Evolutionary conservation across 164 flowering plant genomes (phyloP).

Genomic region (Liquidambar formosana): DNA sequence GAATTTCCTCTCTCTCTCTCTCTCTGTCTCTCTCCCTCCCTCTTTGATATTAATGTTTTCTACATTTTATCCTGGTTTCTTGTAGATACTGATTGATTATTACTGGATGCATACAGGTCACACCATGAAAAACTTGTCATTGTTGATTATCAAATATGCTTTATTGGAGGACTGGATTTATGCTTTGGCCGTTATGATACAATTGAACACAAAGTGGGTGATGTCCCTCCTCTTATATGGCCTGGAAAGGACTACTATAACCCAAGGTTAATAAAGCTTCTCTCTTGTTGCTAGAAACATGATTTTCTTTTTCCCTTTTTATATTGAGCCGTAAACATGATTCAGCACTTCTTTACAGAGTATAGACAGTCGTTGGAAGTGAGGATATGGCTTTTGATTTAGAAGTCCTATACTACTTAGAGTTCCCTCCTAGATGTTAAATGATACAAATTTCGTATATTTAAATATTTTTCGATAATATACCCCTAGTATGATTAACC

Average conservation of each 20-base stretch:
- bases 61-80: no score
- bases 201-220: slow-evolving; percentile 74
- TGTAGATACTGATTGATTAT: slow-evolving; percentile 16
- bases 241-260: slow-evolving; percentile 98
- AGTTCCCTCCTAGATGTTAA: background rate
- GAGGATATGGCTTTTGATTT: background rate
- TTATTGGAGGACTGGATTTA: slow-evolving; percentile 90
- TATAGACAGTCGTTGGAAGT: background rate
- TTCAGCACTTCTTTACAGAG: no score
- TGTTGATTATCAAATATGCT: slow-evolving; percentile 80
- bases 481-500: no score
- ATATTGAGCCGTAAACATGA: no score
- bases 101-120: slow-evolving; percentile 61
- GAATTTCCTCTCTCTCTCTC: background rate
- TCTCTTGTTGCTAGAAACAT: background rate
- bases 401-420: background rate
- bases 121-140: slow-evolving; percentile 98
- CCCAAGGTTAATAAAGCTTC: slow-evolving; percentile 54
- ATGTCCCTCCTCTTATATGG: slow-evolving; percentile 70
- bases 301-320: background rate
- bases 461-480: no score
- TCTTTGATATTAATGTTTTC: no score
- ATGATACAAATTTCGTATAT: no score
- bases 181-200: slow-evolving; percentile 98
- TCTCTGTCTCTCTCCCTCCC: no score